These are phyloP conservation scores for Aureobasidium mangrovei DNA, from an alignment of 2,329 filamentous ascomycete genomes.

Conservation along the genomic window DNA sequence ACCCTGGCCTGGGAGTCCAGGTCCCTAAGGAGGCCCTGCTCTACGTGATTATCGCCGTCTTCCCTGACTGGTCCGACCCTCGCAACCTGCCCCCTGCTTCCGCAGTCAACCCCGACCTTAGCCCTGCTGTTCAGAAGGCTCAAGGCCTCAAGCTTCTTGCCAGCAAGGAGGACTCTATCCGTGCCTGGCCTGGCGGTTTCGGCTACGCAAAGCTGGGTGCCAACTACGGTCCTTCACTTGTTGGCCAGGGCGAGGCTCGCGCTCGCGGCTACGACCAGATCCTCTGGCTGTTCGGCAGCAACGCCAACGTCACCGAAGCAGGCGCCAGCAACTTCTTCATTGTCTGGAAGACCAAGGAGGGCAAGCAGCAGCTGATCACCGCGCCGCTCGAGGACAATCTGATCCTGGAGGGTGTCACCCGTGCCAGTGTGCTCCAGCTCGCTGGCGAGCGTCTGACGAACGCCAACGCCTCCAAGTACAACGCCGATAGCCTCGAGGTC, in stretches of 20 bases:
- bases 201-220: constrained; percentile 88
- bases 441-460: constrained; percentile 51
- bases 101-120: constrained; percentile 9
- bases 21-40: constrained; percentile 74
- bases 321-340: constrained; percentile 91
- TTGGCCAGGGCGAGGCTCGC: constrained; percentile 68
- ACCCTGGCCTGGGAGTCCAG: constrained; percentile 70
- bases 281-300: constrained; percentile 79
- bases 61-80: constrained; percentile 35
- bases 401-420: constrained; percentile 83
- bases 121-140: constrained; percentile 5
- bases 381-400: constrained; percentile 74
- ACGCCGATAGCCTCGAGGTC: constrained; percentile 10
- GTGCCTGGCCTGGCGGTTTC: constrained; percentile 89
- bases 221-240: constrained; percentile 80
- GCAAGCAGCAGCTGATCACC: constrained; percentile 63
- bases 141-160: constrained; percentile 60
- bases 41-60: constrained; percentile 60
- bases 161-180: constrained; percentile 69
- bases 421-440: constrained; percentile 68
- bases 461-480: constrained; percentile 15
- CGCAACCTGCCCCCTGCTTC: constrained; percentile 15
- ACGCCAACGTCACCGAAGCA: constrained; percentile 77
- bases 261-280: constrained; percentile 75
- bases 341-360: constrained; percentile 61